Evolutionary conservation across 2,329 filamentous ascomycete genomes (phyloP).

Genomic region (Talaromyces sp.): DNA sequence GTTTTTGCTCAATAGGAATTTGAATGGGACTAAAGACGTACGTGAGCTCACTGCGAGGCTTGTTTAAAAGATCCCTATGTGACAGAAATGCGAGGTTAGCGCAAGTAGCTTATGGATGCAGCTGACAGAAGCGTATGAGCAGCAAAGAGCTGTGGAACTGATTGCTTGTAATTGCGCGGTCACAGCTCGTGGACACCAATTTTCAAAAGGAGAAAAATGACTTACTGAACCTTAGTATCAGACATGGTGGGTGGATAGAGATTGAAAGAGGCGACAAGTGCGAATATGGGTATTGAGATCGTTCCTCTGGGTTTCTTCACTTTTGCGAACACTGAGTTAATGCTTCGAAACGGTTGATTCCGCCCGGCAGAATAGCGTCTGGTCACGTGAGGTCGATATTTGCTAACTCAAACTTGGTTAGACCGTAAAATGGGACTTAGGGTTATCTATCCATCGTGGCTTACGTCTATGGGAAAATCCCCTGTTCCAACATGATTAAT

Average conservation of each 20-base stretch:
- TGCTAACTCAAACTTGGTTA: not conserved
- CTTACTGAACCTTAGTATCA: constrained; percentile 70
- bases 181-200: not conserved
- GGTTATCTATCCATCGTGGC: not conserved
- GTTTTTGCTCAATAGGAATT: not conserved
- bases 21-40: constrained; percentile 46
- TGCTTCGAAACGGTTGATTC: not conserved
- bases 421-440: not conserved
- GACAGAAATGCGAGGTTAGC: constrained; percentile 20
- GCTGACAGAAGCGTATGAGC: not conserved
- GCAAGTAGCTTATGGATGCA: constrained; percentile 27
- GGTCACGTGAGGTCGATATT: constrained; percentile 23
- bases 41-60: constrained; percentile 88
- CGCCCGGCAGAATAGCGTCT: constrained; percentile 16
- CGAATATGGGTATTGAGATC: not conserved
- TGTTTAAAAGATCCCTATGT: constrained; percentile 77
- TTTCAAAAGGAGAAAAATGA: constrained; percentile 20
- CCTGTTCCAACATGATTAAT: too few species aligned
- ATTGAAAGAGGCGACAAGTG: constrained; percentile 14
- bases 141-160: not conserved
- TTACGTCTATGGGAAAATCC: too few species aligned
- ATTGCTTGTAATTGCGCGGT: constrained; percentile 23
- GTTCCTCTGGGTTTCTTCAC: not conserved
- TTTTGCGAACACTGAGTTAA: constrained; percentile 12
- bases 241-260: constrained; percentile 50